Base-by-base conservation (phyloP, 495 filamentous ascomycete species). In the Bathelium albidoporum region DNA sequence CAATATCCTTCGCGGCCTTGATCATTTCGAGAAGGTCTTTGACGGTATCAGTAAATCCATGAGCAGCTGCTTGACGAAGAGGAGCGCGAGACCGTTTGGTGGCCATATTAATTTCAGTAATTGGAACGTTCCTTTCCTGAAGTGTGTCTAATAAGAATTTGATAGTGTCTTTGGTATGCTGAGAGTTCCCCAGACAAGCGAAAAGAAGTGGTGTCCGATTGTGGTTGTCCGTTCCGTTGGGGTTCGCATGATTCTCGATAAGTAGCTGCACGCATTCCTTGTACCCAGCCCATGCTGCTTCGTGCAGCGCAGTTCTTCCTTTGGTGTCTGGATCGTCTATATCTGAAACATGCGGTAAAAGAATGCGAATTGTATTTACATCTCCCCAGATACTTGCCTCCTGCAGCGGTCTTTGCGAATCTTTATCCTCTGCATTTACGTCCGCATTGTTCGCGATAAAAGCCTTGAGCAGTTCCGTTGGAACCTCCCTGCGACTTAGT, bases 241-340 rank as follows among this genome's bases (percentile, higher is more conserved):
- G 62, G 18, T 74, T 65, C 10, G 74, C 73, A 11, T 72, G 71
- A 22, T 62, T 65, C 41, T 62, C 63, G 20, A 76, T 59, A 12
- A 76, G 65, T 3, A 49, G 20, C 24, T 55, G 22, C 16, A 55
- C 49, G 16, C 49, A 55, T 11, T 55, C 49, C 49, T 55, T 44
- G 32, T 65, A 49, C 11, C 71, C 69, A 20, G 61, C 64, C 61
- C 62, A 53, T 9, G 68, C 65, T n/a, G 74, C 73, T 1, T 64
- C 71, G 62, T 76, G 74, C 12, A 76, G 61, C 32, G 73, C 72
- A 36, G 73, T 75, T 29, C 68, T 44, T 5, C 73, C 72, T 24
- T 49, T 59, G 11, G 29, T 64, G 55, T 64, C 59, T 0, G 64
- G 62, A 49, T 66, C 65, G 39, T 66, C 62, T 18, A 66, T 58